phyloP scores from a whole-genome alignment of 257 asterid genomes.

The Fraxinus excelsior region DNA sequence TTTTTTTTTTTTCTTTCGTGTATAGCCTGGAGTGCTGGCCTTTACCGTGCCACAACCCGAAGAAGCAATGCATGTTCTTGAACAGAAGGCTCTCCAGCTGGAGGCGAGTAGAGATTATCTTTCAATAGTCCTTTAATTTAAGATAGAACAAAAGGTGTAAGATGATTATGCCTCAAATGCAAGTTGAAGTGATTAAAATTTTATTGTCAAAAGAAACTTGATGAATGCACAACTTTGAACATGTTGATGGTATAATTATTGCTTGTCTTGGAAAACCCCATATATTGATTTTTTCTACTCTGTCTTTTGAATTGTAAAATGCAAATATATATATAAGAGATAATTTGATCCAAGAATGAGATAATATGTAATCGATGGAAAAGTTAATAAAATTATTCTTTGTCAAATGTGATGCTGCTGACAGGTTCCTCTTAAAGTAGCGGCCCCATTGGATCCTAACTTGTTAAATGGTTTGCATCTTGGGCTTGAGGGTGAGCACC shows the following conservation, averaged over 20 bases:
- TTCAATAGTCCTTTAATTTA: not conserved
- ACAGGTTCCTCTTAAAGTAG: conserved; percentile 86
- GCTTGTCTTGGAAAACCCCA: not conserved
- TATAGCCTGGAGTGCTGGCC: conserved; percentile 63
- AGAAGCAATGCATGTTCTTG: conserved; percentile 66
- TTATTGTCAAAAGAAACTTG: conserved; percentile 18
- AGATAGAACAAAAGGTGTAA: not conserved
- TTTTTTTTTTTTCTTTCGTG: conserved; percentile 5
- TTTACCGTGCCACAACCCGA: conserved; percentile 70
- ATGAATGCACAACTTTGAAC: conserved; percentile 2
- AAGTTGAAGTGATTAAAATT: not conserved
- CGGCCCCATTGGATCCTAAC: conserved; percentile 69
- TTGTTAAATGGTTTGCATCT: conserved; percentile 68
- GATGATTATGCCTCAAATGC: not conserved
- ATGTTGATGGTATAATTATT: conserved; percentile 17
- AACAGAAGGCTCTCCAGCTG: conserved; percentile 56
- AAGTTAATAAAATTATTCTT: not conserved
- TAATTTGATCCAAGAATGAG: conserved; percentile 3
- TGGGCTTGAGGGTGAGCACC: conserved; percentile 98
- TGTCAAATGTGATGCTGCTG: conserved; percentile 10
- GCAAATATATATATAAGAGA: not conserved
- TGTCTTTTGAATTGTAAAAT: conserved; percentile 7
- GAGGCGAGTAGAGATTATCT: conserved; percentile 43
- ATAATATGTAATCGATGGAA: not conserved
- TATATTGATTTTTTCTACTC: conserved; percentile 5